phyloP scores from a whole-genome alignment of 805 yeast genomes.

The Candida sithepensis region DNA sequence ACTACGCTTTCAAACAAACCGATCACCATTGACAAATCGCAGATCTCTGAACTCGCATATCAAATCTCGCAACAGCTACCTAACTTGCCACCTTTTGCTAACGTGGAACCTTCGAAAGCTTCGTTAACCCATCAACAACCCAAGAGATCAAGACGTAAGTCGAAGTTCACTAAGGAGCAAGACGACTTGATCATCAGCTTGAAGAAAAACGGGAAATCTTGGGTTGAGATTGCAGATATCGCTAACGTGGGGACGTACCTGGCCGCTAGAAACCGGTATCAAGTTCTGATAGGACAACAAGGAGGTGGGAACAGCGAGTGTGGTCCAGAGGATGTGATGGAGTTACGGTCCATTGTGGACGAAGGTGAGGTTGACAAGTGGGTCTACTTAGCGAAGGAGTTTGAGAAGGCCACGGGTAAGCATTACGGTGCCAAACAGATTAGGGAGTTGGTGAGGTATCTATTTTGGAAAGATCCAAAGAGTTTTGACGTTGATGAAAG shows the following conservation, averaged over 20 bases:
- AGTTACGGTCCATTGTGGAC: constrained; percentile 53
- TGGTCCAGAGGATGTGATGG: constrained; percentile 51
- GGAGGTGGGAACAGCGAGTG: constrained; percentile 69
- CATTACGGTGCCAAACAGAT: constrained; percentile 50
- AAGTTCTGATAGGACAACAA: constrained; percentile 78
- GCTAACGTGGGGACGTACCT: constrained; percentile 62
- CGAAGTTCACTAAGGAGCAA: constrained; percentile 68
- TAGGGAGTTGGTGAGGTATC: constrained; percentile 46
- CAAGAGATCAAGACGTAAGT: constrained; percentile 54
- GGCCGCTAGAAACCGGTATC: constrained; percentile 76
- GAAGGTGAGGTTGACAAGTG: constrained; percentile 71
- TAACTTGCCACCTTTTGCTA: constrained; percentile 26
- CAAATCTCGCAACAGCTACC: constrained; percentile 25
- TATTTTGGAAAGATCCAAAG: constrained; percentile 54
- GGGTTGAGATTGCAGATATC: constrained; percentile 71
- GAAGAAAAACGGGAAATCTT: constrained; percentile 59
- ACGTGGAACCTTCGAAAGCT: constrained; percentile 17
- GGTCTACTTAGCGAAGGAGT: constrained; percentile 59
- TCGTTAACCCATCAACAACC: constrained; percentile 24
- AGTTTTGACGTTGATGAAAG: constrained; percentile 54
- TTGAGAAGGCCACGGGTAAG: constrained; percentile 52
- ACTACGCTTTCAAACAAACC: background rate
- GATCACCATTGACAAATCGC: constrained; percentile 2
- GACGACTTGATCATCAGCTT: constrained; percentile 60
- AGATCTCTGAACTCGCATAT: constrained; percentile 21